Percentiles rank a stretch among this genome's conserved stretches.
phyloP scores from a whole-genome alignment of 768 basidiomycete genomes.

The Auriculariales sp. region DNA sequence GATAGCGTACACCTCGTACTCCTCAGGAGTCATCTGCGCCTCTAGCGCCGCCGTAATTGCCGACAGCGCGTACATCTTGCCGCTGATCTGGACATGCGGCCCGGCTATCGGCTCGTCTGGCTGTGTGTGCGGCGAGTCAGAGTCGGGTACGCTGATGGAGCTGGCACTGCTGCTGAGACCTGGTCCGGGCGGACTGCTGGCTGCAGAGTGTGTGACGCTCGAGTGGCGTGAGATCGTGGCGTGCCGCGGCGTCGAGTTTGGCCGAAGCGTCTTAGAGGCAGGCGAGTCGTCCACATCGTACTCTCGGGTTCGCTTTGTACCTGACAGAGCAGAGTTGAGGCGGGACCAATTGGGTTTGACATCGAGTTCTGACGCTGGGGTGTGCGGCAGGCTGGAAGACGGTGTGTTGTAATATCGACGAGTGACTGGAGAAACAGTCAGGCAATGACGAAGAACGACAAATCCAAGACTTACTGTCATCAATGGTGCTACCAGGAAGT shows the following conservation, averaged over 20 bases:
- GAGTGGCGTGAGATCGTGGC: neutral
- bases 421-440: slow-evolving; percentile 80
- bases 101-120: neutral
- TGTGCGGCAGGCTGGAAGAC: slow-evolving; percentile 44
- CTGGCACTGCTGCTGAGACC: too few species aligned
- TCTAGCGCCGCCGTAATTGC: slow-evolving; percentile 85
- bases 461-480: slow-evolving; percentile 40
- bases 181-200: neutral
- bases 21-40: slow-evolving; percentile 85
- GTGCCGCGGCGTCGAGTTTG: neutral
- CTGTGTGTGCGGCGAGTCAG: neutral
- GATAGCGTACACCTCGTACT: slow-evolving; percentile 74
- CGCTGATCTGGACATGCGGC: slow-evolving; percentile 13
- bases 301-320: slow-evolving; percentile 1
- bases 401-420: slow-evolving; percentile 51
- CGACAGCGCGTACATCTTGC: slow-evolving; percentile 55
- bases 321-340: slow-evolving; percentile 3
- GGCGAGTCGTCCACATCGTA: slow-evolving; percentile 61
- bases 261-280: neutral
- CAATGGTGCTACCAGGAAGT: slow-evolving; percentile 38
- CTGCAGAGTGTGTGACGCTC: neutral
- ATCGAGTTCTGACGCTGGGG: slow-evolving; percentile 53
- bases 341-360: slow-evolving; percentile 29
- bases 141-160: neutral
- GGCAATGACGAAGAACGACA: neutral